A percentile compares a stretch with the other conserved stretches of the same genome.
phyloP scores from a whole-genome alignment of 805 yeast genomes.

The Candida arabinofermentans region DNA sequence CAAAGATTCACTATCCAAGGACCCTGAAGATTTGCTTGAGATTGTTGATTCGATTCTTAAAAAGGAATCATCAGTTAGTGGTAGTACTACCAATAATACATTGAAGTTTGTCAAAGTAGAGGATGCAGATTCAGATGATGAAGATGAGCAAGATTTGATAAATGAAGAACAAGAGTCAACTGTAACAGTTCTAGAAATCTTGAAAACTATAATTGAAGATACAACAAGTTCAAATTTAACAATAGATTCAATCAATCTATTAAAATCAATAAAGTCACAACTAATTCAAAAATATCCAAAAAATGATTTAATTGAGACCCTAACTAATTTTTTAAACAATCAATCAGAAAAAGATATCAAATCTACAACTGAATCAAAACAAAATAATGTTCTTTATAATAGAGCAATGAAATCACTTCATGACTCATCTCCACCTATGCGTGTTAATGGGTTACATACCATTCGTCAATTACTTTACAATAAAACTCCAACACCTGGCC shows the following conservation, averaged over 20 bases:
- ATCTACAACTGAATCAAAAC: conserved; percentile 16
- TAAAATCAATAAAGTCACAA: conserved; percentile 13
- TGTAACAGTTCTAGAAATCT: conserved; percentile 33
- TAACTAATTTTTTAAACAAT: conserved; percentile 4
- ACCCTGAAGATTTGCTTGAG: conserved; percentile 54
- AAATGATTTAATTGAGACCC: conserved; percentile 1
- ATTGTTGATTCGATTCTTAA: conserved; percentile 41
- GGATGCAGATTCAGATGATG: conserved; percentile 39
- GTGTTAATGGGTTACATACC: conserved; percentile 78
- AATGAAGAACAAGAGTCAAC: conserved; percentile 30
- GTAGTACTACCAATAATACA: neutral
- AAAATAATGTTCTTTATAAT: conserved; percentile 40
- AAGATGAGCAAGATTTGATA: conserved; percentile 30
- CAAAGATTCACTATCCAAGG: conserved; percentile 50
- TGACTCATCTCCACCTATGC: conserved; percentile 77
- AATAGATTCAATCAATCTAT: conserved; percentile 2
- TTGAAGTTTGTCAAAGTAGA: conserved; percentile 13
- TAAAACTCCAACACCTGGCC: conserved; percentile 3
- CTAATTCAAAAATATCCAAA: conserved; percentile 1
- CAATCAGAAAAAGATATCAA: neutral
- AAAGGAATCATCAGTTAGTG: no score
- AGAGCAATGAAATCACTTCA: conserved; percentile 64
- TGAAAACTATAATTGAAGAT: conserved; percentile 35
- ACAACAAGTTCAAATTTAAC: conserved; percentile 4
- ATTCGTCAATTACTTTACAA: conserved; percentile 43